Evolutionary conservation across 2,329 filamentous ascomycete genomes (phyloP).

Genomic region (Nothophoma quercina): DNA sequence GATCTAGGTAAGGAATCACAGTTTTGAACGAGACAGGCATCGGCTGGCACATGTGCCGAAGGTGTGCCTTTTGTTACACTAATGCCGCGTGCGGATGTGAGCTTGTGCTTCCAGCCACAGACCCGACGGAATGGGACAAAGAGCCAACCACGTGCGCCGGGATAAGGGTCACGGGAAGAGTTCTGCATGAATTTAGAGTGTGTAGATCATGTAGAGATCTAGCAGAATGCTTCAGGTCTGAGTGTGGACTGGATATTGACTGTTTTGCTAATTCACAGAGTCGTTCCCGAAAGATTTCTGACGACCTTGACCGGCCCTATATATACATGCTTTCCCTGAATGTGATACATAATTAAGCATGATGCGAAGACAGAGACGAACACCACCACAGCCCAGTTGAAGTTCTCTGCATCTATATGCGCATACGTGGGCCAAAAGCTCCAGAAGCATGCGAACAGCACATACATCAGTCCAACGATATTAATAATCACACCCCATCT

Average conservation of each 20-base stretch:
- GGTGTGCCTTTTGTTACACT: background rate
- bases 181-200: no score
- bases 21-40: no score
- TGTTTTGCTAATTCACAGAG: no score
- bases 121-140: background rate
- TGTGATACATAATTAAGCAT: slow-evolving; percentile 19
- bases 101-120: no score
- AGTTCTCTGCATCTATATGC: slow-evolving; percentile 17
- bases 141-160: background rate
- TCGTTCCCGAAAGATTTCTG: slow-evolving; percentile 4
- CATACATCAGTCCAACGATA: slow-evolving; percentile 41
- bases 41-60: no score
- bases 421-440: slow-evolving; percentile 44
- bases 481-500: slow-evolving; percentile 47
- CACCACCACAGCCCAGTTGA: slow-evolving; percentile 28
- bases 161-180: background rate
- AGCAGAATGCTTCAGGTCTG: background rate
- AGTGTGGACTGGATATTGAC: no score
- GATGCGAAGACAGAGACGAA: slow-evolving; percentile 12
- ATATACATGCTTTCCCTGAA: slow-evolving; percentile 17
- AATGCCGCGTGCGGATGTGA: background rate
- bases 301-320: slow-evolving; percentile 17
- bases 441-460: slow-evolving; percentile 48
- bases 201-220: no score
- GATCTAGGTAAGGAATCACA: background rate